Evolutionary conservation across 768 basidiomycete species (phyloP), one percentile per base, ranked within the genome.

Genomic region (Serendipita sp.): DNA sequence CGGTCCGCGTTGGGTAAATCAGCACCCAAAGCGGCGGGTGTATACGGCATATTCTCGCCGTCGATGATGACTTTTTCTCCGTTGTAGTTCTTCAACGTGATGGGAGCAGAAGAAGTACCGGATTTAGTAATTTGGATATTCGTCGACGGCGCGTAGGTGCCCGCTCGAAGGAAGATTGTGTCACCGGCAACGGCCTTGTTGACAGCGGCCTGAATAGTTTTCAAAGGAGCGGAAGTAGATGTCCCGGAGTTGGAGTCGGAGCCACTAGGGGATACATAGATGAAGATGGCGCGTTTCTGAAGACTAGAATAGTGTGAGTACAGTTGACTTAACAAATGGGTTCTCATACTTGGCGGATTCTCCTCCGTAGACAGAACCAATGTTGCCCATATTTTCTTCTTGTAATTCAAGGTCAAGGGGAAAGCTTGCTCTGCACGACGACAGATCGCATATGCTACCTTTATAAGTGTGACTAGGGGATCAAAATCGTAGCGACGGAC

Each of bases 231-330:
- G 4, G 65, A 54, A 34, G 65, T 54, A 3, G 56, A 54, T 18
- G 65, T 65, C 56, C 65, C 65, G n/a, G 65, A 23, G 52, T 65
- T 65, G 18, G 65, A 65, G 34, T 65, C 65, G 41, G 47, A 52
- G 7, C 64, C 64, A 23, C 46, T 65, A 2, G 64, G 48, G 3
- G 64, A 47, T 2, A 65, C 64, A 36, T 65, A 65, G 16, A 65
- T 41, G 48, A 38, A 36, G 58, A 44, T 62, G 58, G 58, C 48
- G 16, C 48, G 48, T 51, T 51, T 51, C 16, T 51, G 18, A 32
- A 51, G n/a, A 32, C 48, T 51, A 41, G 38, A 5, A 13, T 13
- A 7, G 5, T 13, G 13, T 41, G 38, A 41, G 38, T 41, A 2
- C 38, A 41, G 13, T 13, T 5, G 13, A 41, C 13, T 41, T 41